phyloP scores from a whole-genome alignment of 345 rosid species.

The Pugionium dolabratum region DNA sequence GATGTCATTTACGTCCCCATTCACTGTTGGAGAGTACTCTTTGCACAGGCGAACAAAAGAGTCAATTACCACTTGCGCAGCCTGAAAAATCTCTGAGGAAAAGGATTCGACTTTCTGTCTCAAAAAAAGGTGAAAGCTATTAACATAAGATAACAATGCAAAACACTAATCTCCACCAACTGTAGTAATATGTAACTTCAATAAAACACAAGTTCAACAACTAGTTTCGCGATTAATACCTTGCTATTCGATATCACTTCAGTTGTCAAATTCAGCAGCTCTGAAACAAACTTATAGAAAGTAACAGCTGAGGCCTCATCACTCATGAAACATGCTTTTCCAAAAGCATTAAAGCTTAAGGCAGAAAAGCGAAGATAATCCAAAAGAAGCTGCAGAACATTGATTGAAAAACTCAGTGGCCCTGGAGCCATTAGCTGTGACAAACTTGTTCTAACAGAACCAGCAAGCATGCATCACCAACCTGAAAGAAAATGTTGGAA shows the following conservation, averaged over 20 bases:
- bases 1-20: conserved; percentile 43
- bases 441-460: not conserved
- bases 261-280: conserved; percentile 62
- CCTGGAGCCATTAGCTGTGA: conserved; percentile 3
- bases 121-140: conserved; percentile 26
- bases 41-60: conserved; percentile 63
- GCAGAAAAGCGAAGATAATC: conserved; percentile 63
- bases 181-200: not conserved
- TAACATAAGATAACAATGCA: conserved; percentile 18
- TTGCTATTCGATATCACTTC: conserved; percentile 52
- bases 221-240: conserved; percentile 45
- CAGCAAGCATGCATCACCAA: conserved; percentile 16
- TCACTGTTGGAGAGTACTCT: conserved; percentile 46
- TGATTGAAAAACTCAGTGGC: conserved; percentile 15
- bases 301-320: conserved; percentile 44
- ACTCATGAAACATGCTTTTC: conserved; percentile 41
- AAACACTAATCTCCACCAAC: conserved; percentile 17
- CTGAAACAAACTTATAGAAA: conserved; percentile 58
- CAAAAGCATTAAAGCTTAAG: conserved; percentile 53
- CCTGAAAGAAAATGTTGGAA: conserved; percentile 65
- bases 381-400: conserved; percentile 71
- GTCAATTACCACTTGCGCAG: conserved; percentile 59
- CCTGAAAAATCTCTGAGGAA: conserved; percentile 61
- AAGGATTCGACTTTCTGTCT: conserved; percentile 59
- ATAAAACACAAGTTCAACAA: not conserved